Evolutionary conservation across 495 filamentous ascomycete species (phyloP).

Genomic region (Aspergillus egyptiacus): DNA sequence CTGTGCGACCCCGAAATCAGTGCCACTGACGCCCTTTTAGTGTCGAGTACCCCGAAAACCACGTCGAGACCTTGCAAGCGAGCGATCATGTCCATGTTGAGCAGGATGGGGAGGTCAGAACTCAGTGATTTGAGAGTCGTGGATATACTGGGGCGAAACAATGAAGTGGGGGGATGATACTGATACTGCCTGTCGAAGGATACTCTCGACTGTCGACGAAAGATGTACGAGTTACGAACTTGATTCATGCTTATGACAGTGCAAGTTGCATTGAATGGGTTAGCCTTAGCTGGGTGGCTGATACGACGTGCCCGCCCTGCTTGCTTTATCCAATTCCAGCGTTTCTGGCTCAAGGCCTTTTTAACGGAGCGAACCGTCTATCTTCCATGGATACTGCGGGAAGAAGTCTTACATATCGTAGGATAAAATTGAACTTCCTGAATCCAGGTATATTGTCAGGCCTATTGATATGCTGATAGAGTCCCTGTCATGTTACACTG

Average conservation of each 20-base stretch:
- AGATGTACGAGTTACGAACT: constrained; percentile 20
- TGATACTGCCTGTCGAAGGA: not conserved
- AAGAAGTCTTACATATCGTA: too few species aligned
- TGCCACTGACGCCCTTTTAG: constrained; percentile 40
- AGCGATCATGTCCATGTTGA: constrained; percentile 74
- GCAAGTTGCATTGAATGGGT: not conserved
- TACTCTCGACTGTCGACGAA: not conserved
- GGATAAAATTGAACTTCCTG: too few species aligned
- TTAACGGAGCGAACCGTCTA: too few species aligned
- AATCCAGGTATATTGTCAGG: too few species aligned
- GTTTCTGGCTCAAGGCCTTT: too few species aligned
- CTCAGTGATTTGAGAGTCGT: constrained; percentile 45
- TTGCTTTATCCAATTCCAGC: too few species aligned
- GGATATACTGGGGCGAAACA: not conserved
- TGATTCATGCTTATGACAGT: constrained; percentile 6
- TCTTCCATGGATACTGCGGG: too few species aligned
- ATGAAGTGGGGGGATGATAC: not conserved
- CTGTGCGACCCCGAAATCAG: not conserved
- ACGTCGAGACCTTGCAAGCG: constrained; percentile 52
- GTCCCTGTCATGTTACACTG: too few species aligned
- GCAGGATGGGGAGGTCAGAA: constrained; percentile 61
- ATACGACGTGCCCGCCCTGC: too few species aligned
- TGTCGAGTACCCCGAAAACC: constrained; percentile 64
- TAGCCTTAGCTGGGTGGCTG: not conserved
- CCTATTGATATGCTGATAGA: too few species aligned